Conservation (phyloP, 73 alveolate genomes). For the Tetrahymena borealis region DNA sequence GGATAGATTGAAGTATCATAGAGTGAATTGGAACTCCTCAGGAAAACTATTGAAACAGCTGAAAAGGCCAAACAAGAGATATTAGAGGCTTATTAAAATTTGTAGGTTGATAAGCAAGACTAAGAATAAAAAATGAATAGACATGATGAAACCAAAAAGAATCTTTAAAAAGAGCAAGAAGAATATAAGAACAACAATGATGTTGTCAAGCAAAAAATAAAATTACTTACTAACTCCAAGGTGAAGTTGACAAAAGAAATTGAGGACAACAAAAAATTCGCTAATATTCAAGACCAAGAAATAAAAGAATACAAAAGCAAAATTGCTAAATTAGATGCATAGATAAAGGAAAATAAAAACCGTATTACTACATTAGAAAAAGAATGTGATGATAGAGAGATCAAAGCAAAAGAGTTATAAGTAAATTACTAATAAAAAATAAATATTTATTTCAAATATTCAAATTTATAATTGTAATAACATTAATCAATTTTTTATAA, state of each 20-base stretch:
- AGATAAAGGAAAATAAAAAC: background rate
- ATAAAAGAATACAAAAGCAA: background rate
- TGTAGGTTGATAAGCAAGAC: slow-evolving; percentile 18
- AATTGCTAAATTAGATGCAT: background rate
- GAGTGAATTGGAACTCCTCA: background rate
- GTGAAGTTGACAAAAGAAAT: background rate
- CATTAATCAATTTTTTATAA: no score
- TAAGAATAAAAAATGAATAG: background rate
- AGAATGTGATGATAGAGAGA: background rate
- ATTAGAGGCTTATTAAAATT: background rate
- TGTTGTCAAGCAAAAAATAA: background rate
- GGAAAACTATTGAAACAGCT: background rate
- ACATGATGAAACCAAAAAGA: background rate
- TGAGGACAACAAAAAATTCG: background rate
- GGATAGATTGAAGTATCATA: background rate
- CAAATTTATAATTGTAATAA: no score
- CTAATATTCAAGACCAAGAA: background rate
- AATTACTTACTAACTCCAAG: background rate
- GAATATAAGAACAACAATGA: background rate
- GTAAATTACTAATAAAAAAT: no score
- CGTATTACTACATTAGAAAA: background rate
- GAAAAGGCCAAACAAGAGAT: slow-evolving; percentile 1
- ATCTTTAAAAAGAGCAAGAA: background rate
- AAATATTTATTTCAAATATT: no score
- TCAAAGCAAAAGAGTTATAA: background rate